phyloP scores from a whole-genome alignment of 257 asterid species.

The Datura wrightii region DNA sequence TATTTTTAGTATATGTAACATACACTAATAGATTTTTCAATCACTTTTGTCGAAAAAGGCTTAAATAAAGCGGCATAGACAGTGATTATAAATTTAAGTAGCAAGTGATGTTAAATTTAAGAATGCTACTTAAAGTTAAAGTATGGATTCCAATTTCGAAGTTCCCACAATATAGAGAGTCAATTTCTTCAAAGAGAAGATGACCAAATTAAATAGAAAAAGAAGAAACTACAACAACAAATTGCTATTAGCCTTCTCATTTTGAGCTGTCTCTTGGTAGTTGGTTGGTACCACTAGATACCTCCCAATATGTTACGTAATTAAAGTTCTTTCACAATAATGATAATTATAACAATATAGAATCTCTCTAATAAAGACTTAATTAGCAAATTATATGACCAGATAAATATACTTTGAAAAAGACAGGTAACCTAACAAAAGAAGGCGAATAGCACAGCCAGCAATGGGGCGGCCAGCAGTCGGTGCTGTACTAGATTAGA shows the following conservation, averaged over 20 bases:
- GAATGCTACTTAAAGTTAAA: neutral
- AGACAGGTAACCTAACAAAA: neutral
- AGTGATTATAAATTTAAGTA: neutral
- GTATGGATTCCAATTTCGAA: neutral
- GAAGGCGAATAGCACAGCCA: neutral
- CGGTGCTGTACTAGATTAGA: neutral
- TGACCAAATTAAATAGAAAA: neutral
- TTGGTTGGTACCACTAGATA: neutral
- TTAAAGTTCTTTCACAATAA: neutral
- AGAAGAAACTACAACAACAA: neutral
- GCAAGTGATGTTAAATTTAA: neutral
- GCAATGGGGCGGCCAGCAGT: slow-evolving; percentile 3
- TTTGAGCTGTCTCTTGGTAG: neutral
- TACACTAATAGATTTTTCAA: too few species aligned
- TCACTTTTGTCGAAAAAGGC: neutral
- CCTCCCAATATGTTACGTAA: neutral
- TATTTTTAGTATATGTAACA: too few species aligned
- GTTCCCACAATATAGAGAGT: neutral
- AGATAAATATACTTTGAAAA: neutral
- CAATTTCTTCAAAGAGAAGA: neutral
- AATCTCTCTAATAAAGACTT: neutral
- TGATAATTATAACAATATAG: neutral
- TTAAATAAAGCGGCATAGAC: neutral
- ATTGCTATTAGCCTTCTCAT: neutral
- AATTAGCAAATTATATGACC: neutral